Conservation (phyloP, 1,284 basidiomycete species). For the Neotropicomus parvogracilis region DNA sequence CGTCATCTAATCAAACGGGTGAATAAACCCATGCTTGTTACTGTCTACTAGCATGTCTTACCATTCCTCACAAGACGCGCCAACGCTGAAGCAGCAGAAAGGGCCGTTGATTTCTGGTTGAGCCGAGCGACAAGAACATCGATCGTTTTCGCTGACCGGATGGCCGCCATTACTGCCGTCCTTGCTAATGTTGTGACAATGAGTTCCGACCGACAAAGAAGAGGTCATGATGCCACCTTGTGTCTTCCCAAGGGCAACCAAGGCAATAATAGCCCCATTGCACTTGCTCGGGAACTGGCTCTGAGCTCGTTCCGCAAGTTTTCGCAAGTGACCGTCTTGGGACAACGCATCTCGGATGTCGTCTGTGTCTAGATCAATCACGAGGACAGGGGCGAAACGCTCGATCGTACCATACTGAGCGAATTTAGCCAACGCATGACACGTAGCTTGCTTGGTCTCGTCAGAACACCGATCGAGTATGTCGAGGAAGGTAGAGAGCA, state of each 20-base stretch:
- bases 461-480: conserved; percentile 23
- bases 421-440: conserved; percentile 20
- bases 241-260: conserved; percentile 16
- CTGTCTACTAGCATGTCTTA: conserved; percentile 6
- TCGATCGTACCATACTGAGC: conserved; percentile 16
- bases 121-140: conserved; percentile 19
- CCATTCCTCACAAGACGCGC: conserved; percentile 19
- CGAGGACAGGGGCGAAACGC: neutral
- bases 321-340: conserved; percentile 9
- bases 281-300: conserved; percentile 7
- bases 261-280: conserved; percentile 20
- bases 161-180: conserved; percentile 13
- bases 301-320: conserved; percentile 18
- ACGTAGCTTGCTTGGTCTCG: conserved; percentile 16
- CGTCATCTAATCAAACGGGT: conserved; percentile 12
- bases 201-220: neutral
- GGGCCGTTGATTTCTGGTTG: conserved; percentile 14
- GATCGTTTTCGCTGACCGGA: conserved; percentile 17
- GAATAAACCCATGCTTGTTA: neutral
- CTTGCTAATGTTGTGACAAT: conserved; percentile 1
- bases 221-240: conserved; percentile 4
- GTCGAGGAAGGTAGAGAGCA: conserved; percentile 21
- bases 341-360: conserved; percentile 12
- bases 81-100: conserved; percentile 23
- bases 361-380: conserved; percentile 9